These are phyloP conservation scores for Talinum fruticosum DNA, from an alignment of 148 eudicot genomes.

Conservation along the genomic window DNA sequence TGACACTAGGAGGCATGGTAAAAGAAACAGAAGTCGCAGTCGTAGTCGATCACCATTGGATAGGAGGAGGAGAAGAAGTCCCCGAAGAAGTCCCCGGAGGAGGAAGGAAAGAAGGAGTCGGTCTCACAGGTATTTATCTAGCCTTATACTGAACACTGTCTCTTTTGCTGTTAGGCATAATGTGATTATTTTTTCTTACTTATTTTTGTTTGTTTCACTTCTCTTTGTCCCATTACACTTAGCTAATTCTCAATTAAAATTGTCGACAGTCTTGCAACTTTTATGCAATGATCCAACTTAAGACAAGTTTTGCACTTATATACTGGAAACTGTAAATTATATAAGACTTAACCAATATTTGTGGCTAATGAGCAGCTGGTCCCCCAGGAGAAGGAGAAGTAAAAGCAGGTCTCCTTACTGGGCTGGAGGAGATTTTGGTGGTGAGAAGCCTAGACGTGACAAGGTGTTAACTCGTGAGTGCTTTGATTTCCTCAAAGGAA, in stretches of 20 bases:
- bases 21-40: constrained; percentile 63
- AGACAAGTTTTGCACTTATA: neutral
- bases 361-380: constrained; percentile 49
- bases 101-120: constrained; percentile 70
- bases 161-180: constrained; percentile 14
- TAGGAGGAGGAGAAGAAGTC: constrained; percentile 59
- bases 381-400: constrained; percentile 77
- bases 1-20: constrained; percentile 43
- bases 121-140: constrained; percentile 65
- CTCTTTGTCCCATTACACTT: neutral
- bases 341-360: constrained; percentile 15
- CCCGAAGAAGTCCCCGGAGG: constrained; percentile 56
- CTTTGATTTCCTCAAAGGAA: constrained; percentile 67
- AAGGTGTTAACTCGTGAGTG: constrained; percentile 46
- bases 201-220: neutral
- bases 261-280: neutral
- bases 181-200: neutral
- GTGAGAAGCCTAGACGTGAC: constrained; percentile 48
- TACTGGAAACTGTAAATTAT: neutral
- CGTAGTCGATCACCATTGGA: constrained; percentile 68
- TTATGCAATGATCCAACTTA: neutral
- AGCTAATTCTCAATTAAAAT: neutral
- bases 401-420: constrained; percentile 78
- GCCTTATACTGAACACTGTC: constrained; percentile 8
- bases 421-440: constrained; percentile 41